Evolutionary conservation across 1,139 yeast species (phyloP).

Genomic region (Saccharomycopsis hybrid): DNA sequence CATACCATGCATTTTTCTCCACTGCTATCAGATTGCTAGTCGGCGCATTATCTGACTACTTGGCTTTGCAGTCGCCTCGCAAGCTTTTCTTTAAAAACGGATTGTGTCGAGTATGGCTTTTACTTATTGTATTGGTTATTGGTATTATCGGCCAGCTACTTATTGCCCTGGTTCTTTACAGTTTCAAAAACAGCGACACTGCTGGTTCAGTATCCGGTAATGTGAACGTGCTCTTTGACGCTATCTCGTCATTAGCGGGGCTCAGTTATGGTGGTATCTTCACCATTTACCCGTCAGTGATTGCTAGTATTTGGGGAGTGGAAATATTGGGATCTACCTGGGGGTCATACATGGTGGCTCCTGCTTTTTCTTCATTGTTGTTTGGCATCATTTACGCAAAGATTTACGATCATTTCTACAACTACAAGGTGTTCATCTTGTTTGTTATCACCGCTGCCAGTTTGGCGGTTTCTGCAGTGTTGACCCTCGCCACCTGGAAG

Average conservation of each 20-base stretch:
- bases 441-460: constrained; percentile 24
- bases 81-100: constrained; percentile 29
- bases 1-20: constrained; percentile 48
- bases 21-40: constrained; percentile 58
- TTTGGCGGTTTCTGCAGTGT: constrained; percentile 21
- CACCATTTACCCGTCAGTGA: constrained; percentile 77
- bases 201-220: constrained; percentile 20
- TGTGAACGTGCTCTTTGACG: background rate
- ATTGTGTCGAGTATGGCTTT: constrained; percentile 38
- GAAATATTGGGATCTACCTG: constrained; percentile 88
- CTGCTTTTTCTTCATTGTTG: constrained; percentile 74
- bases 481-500: constrained; percentile 25
- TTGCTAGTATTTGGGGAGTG: constrained; percentile 83
- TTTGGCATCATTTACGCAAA: constrained; percentile 71
- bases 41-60: constrained; percentile 62
- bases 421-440: constrained; percentile 25
- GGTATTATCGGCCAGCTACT: constrained; percentile 40
- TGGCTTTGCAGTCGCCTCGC: constrained; percentile 29
- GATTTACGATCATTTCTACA: constrained; percentile 41
- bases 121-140: constrained; percentile 35
- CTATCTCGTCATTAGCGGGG: constrained; percentile 43
- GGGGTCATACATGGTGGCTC: constrained; percentile 88
- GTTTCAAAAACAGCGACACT: background rate
- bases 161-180: constrained; percentile 22
- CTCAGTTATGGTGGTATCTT: constrained; percentile 76